A percentile compares a stretch with the other conserved stretches of the same genome.
These are phyloP conservation scores for Musa schizocarpa DNA, from an alignment of 176 grass and related monocot species.

Conservation along the genomic window DNA sequence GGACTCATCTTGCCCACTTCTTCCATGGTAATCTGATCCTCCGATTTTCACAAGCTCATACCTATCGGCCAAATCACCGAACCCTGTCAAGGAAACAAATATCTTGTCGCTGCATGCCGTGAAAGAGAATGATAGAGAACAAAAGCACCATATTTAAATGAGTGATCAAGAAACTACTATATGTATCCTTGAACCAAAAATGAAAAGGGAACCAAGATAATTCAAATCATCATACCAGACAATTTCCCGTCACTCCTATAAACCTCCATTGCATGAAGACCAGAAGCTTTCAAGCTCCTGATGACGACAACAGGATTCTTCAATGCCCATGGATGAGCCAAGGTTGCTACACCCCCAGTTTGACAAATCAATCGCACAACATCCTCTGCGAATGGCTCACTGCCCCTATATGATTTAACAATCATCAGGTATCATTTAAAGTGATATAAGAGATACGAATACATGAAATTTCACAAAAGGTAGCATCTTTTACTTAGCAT, in stretches of 20 bases:
- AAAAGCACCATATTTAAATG: not conserved
- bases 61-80: slow-evolving; percentile 49
- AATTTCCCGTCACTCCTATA: slow-evolving; percentile 56
- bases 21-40: slow-evolving; percentile 75
- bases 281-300: slow-evolving; percentile 50
- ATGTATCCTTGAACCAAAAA: not conserved
- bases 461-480: not conserved
- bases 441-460: not conserved
- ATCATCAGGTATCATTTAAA: not conserved
- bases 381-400: slow-evolving; percentile 39
- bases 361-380: slow-evolving; percentile 48
- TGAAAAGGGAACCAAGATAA: not conserved
- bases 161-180: not conserved
- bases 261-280: slow-evolving; percentile 61
- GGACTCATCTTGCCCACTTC: slow-evolving; percentile 42
- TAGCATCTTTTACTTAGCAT: slow-evolving; percentile 50
- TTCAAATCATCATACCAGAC: slow-evolving; percentile 39
- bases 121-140: not conserved
- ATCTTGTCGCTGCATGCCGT: not conserved
- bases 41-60: slow-evolving; percentile 63
- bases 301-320: slow-evolving; percentile 45
- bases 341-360: slow-evolving; percentile 49
- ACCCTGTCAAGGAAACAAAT: slow-evolving; percentile 26
- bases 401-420: slow-evolving; percentile 38
- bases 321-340: slow-evolving; percentile 86